Evolutionary conservation across 768 basidiomycete species (phyloP).

Genomic region (Hypsizygus marmoreus): DNA sequence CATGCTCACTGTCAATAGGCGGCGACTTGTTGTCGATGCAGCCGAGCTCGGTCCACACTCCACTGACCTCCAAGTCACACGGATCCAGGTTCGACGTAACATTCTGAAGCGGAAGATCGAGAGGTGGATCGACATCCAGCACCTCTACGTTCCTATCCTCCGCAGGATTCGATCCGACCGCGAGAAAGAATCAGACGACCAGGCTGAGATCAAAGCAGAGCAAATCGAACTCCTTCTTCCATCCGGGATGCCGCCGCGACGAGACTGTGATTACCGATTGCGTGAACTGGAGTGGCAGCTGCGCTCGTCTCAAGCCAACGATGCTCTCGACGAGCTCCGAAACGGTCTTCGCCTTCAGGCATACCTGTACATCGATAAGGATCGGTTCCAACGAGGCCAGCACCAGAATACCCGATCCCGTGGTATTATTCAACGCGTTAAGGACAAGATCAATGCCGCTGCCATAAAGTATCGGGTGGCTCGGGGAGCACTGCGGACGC

Average conservation of each 20-base stretch:
- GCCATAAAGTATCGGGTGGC: slow-evolving; percentile 2
- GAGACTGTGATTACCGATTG: background rate
- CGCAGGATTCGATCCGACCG: no score
- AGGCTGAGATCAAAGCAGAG: background rate
- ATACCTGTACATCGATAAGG: no score
- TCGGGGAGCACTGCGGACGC: no score
- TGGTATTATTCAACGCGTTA: background rate
- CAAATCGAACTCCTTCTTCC: background rate
- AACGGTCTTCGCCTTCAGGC: background rate
- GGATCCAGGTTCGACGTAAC: no score
- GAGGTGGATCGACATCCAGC: no score
- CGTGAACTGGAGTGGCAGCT: background rate
- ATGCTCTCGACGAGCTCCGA: background rate
- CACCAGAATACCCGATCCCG: background rate
- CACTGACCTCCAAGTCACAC: no score
- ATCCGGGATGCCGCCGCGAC: background rate
- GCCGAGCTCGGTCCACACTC: background rate
- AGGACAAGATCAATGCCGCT: background rate
- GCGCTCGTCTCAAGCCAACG: no score
- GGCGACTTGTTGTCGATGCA: background rate
- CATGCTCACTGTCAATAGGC: background rate
- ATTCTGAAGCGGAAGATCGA: no score
- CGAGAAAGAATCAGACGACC: no score
- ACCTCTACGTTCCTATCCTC: no score
- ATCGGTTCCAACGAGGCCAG: no score